Base-by-base conservation (phyloP, 768 basidiomycete species). In the Scleroderma bovista region DNA sequence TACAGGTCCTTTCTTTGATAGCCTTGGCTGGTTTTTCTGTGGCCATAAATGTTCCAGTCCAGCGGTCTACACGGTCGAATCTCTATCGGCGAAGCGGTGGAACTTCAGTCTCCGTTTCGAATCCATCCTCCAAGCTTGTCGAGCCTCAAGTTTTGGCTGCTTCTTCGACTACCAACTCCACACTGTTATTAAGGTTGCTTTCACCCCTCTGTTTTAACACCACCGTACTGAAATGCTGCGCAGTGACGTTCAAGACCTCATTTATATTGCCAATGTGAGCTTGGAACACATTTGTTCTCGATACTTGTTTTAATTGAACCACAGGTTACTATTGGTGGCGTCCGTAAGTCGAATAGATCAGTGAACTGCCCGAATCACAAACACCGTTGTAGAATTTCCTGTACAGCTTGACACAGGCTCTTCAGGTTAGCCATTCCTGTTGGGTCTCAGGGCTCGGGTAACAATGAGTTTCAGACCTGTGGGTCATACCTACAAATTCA, bases 341-440 rank as follows among this genome's bases (percentile, higher is more conserved):
- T 61, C 50, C 69, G 87, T 89, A 44, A 55, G 78, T 68, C 19
- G n/a, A 16, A 31, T 29, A 26, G 37, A 46, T 44, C 23, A 31
- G 46, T 26, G 45, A 24, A 38, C 55, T 24, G 38, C 46, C 54
- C 50, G 29, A 54, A 37, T 33, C 20, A 11, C 52, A 45, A 56
- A 44, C 36, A 6, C 26, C 22, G 15, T 23, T 41, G 1, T 54
- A 91, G 88, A 73, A 15, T 88, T 84, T 64, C 69, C 76, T 44
- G 78, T 90, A 13, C 90, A 93, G 64, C 70, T 93, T 43, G 90
- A 93, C 67, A 90, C 88, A 2, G 90, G 90, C 53, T 91, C 88
- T 10, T 68, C 64, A 45, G 62, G 60, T 68, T 45, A 4, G 51
- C 48, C 37, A 1, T 4, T 33, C 38, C 6, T 33, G 23, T 31